Conservation (phyloP, 371 early-diverging fungal species). For the Synchytrium microbalum region DNA sequence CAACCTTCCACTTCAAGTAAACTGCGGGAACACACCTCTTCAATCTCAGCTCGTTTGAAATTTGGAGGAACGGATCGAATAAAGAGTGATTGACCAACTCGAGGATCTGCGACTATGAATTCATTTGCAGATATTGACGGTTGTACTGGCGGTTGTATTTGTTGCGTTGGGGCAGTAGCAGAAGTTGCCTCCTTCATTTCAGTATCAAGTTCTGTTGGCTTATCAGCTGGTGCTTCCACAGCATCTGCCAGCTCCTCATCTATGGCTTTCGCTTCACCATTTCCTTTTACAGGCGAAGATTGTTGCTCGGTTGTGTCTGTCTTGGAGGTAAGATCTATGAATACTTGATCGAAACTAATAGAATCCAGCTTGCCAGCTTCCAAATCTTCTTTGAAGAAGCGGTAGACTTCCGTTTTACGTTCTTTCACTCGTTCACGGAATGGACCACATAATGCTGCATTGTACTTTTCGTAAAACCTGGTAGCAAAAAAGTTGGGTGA, state of each 20-base stretch:
- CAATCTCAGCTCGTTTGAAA: constrained; percentile 60
- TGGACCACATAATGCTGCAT: constrained; percentile 54
- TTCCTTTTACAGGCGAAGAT: constrained; percentile 22
- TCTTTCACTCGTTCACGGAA: constrained; percentile 47
- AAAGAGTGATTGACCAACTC: constrained; percentile 40
- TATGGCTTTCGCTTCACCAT: constrained; percentile 16
- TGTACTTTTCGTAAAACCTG: constrained; percentile 81
- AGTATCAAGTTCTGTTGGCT: constrained; percentile 20
- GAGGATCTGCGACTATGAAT: neutral
- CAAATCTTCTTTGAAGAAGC: constrained; percentile 55
- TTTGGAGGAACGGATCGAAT: constrained; percentile 76
- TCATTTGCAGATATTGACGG: constrained; percentile 4
- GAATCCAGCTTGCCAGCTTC: constrained; percentile 65
- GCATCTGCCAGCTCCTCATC: constrained; percentile 16
- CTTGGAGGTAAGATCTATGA: constrained; percentile 11
- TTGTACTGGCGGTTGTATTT: neutral
- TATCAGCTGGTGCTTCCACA: constrained; percentile 30
- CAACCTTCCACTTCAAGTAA: neutral
- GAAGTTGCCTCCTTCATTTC: constrained; percentile 34
- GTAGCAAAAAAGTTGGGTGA: neutral
- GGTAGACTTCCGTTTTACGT: constrained; percentile 47
- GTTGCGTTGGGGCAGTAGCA: constrained; percentile 1
- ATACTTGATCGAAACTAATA: constrained; percentile 52
- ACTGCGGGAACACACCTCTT: constrained; percentile 51
- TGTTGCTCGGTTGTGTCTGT: neutral